Evolutionary conservation across 2,329 filamentous ascomycete species (phyloP), one percentile per base, ranked within the genome.

Genomic region (Zopfia rhizophila): DNA sequence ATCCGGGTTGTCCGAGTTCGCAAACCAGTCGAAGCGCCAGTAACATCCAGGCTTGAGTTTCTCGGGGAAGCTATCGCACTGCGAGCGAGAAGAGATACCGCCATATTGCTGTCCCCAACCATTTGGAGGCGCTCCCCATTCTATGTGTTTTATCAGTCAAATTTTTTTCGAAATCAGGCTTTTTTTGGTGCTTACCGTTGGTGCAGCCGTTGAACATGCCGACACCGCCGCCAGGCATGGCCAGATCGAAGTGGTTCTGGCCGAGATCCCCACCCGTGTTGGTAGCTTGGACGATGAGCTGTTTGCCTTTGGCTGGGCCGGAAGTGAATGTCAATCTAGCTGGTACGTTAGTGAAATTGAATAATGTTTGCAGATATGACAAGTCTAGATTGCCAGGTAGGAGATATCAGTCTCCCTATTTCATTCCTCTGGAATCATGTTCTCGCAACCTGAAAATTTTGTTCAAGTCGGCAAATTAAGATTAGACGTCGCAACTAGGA

Each of bases 281-380:
- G 36, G 82, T 85, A 4, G 82, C 79, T 63, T 87, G 84, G 4
- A 87, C 82, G 40, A 87, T 71, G 79, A 86, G 81, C 53, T 78
- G 79, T 72, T 87, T 84, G 49, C 84, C 84, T 3, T 70, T 63
- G 14, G 82, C 78, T 2, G 79, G 66, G 6, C 79, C 80, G 18
- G 76, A 78, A 12, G 81, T 84, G 65, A 86, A 84, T 4, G 81
- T 84, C 46, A 86, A 72, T 38, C 68, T 71, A 13, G 12, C 19
- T 10, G 16, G 22, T 17, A 19, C 13, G 11, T 35, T 5, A 17
- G 18, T 19, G 5, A 14, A n/a, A n/a, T n/a, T n/a, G n/a, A n/a
- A n/a, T n/a, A n/a, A n/a, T n/a, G n/a, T n/a, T n/a, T n/a, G n/a
- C n/a, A n/a, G n/a, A n/a, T n/a, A n/a, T n/a, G n/a, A n/a, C n/a